Evolutionary conservation across 164 flowering plant species (phyloP).

Genomic region (Magnolia sinica): DNA sequence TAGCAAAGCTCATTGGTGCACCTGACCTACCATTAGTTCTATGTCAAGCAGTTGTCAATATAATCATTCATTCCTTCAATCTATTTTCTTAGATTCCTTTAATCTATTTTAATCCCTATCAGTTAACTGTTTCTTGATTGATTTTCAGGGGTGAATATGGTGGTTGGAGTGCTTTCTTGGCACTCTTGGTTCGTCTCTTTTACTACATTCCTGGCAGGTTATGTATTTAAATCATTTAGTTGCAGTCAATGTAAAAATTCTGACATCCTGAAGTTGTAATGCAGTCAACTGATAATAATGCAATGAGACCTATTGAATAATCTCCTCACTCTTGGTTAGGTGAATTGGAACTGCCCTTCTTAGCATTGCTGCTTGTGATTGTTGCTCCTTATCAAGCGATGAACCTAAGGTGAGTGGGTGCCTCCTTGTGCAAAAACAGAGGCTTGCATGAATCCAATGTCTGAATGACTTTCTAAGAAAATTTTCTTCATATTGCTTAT

Average conservation of each 20-base stretch:
- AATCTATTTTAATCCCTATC: too few species aligned
- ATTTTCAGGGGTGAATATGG: constrained; percentile 84
- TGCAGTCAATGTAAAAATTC: background rate
- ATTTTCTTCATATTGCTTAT: background rate
- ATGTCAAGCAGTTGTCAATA: background rate
- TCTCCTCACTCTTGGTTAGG: constrained; percentile 27
- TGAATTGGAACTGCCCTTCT: constrained; percentile 75
- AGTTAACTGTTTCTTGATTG: background rate
- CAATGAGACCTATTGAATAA: background rate
- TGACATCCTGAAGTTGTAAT: background rate
- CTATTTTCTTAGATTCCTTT: background rate
- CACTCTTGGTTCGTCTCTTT: constrained; percentile 78
- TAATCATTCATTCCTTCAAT: background rate
- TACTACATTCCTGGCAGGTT: constrained; percentile 70
- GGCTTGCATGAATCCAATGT: background rate
- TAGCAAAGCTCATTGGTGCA: too few species aligned
- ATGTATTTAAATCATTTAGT: background rate
- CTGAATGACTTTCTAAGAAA: background rate
- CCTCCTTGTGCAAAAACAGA: too few species aligned
- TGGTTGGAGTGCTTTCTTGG: constrained; percentile 74
- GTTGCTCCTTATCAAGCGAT: constrained; percentile 63
- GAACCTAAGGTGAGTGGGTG: constrained; percentile 43
- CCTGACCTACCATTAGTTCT: background rate
- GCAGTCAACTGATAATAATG: too few species aligned
- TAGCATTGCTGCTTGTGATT: constrained; percentile 58